Evolutionary conservation across 352 stramenopile species (phyloP).

Genomic region (Vaucheria bursata): DNA sequence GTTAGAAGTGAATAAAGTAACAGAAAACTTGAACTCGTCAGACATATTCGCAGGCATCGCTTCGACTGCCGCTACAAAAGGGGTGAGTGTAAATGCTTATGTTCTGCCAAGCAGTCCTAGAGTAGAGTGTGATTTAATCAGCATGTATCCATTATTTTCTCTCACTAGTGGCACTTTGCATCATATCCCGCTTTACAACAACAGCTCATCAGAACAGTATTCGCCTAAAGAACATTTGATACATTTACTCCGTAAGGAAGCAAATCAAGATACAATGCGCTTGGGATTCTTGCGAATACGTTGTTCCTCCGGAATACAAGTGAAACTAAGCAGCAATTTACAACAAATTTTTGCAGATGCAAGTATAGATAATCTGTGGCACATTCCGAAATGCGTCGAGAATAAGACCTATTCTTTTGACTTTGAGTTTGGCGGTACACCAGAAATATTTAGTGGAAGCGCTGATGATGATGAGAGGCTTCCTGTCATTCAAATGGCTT

Average conservation of each 20-base stretch:
- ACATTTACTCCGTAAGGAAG: background rate
- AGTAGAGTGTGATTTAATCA: constrained; percentile 28
- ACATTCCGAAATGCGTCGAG: constrained; percentile 29
- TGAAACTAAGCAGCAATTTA: background rate
- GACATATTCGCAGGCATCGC: constrained; percentile 30
- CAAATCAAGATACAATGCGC: background rate
- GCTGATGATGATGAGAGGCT: constrained; percentile 14
- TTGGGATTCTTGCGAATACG: background rate
- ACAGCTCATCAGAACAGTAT: background rate
- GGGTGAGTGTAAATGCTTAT: constrained; percentile 36
- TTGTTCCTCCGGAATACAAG: background rate
- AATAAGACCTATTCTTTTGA: constrained; percentile 24
- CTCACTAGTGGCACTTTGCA: constrained; percentile 33
- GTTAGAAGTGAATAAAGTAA: background rate
- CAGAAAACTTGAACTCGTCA: background rate
- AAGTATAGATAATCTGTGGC: constrained; percentile 38
- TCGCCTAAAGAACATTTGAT: background rate
- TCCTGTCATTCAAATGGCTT: constrained; percentile 31
- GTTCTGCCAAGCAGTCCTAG: constrained; percentile 12
- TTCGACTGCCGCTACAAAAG: constrained; percentile 16
- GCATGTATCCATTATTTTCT: constrained; percentile 19
- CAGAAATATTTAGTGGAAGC: constrained; percentile 19
- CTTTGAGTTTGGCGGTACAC: constrained; percentile 30
- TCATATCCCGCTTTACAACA: background rate
- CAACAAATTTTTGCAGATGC: constrained; percentile 23